phyloP scores from a whole-genome alignment of 768 basidiomycete species.

The Boletellus sp. region DNA sequence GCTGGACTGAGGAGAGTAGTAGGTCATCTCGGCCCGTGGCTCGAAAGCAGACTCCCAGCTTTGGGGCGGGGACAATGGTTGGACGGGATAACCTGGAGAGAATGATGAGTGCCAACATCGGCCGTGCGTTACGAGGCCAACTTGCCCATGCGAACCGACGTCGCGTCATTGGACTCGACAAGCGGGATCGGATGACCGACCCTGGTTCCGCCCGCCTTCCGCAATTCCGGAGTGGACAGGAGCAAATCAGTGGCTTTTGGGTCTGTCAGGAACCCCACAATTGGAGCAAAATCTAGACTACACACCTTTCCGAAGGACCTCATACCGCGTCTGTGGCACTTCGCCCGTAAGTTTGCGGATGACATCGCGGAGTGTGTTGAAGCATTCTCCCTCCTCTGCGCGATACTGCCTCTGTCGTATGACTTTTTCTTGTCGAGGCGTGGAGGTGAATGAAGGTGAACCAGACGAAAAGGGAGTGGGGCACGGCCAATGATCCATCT shows the following conservation, averaged over 20 bases:
- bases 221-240: neutral
- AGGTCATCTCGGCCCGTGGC: neutral
- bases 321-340: conserved; percentile 16
- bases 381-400: conserved; percentile 19
- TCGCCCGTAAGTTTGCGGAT: conserved; percentile 18
- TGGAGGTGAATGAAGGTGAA: neutral
- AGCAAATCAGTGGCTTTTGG: conserved; percentile 12
- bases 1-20: neutral
- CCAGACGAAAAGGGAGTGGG: neutral
- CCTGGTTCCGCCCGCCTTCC: neutral
- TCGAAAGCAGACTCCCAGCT: neutral
- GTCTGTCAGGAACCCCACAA: neutral
- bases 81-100: conserved; percentile 1
- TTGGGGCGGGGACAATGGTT: neutral
- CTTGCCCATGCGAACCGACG: conserved; percentile 5
- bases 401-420: conserved; percentile 20
- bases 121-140: neutral
- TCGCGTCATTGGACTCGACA: neutral
- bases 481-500: neutral
- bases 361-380: conserved; percentile 16
- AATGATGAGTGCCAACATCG: neutral
- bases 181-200: neutral
- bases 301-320: conserved; percentile 21
- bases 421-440: conserved; percentile 12
- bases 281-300: neutral